phyloP scores from a whole-genome alignment of 23 red algal genomes.

The Gracilaria gracilis region DNA sequence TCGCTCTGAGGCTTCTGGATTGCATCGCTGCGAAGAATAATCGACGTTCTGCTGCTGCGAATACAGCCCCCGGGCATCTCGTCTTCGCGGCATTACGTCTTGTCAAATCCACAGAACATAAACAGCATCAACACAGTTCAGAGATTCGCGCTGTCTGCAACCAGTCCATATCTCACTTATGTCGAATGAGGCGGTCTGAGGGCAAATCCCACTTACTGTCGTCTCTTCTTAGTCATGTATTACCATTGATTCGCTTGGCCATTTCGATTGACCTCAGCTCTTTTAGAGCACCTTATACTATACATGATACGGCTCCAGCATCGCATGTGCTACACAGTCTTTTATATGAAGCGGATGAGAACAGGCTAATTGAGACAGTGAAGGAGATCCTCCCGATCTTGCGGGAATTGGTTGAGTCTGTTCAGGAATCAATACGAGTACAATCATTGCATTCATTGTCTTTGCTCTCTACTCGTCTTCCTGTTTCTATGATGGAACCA shows the following conservation, averaged over 20 bases:
- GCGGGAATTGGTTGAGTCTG: neutral
- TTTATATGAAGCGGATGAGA: neutral
- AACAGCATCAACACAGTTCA: neutral
- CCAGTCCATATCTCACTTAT: neutral
- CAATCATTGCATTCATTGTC: slow-evolving; percentile 13
- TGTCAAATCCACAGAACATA: neutral
- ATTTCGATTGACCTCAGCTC: neutral
- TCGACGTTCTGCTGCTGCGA: slow-evolving; percentile 21
- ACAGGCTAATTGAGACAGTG: slow-evolving; percentile 2
- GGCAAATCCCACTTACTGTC: neutral
- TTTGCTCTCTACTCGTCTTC: slow-evolving; percentile 16
- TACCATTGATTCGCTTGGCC: slow-evolving; percentile 11
- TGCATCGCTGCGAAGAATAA: slow-evolving; percentile 17
- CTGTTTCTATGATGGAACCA: neutral
- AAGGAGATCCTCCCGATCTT: neutral
- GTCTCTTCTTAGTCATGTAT: neutral
- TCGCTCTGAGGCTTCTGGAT: slow-evolving; percentile 15
- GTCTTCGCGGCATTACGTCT: slow-evolving; percentile 1
- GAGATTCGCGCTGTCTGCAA: neutral
- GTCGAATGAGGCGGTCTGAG: slow-evolving; percentile 2
- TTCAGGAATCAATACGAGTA: slow-evolving; percentile 19
- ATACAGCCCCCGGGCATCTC: slow-evolving; percentile 36
- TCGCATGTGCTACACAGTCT: slow-evolving; percentile 20
- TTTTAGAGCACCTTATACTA: slow-evolving; percentile 3
- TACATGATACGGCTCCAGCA: slow-evolving; percentile 2